phyloP scores from a whole-genome alignment of 192 early-diverging fungal genomes.

The Nowakowskiella sp. region DNA sequence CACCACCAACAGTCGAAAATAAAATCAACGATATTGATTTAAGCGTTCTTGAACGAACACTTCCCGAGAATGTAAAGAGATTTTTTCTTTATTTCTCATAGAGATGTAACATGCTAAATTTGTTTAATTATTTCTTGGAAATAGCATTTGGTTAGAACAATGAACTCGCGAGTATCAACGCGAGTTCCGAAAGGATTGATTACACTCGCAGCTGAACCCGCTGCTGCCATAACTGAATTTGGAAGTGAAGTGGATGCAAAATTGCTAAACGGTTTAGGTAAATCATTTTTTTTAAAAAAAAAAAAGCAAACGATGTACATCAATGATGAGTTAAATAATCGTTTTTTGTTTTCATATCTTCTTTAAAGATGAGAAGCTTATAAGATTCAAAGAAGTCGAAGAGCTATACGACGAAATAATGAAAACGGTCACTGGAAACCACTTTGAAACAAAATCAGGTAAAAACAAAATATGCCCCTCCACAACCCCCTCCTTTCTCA shows the following conservation, averaged over 20 bases:
- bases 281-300: not conserved
- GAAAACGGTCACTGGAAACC: slow-evolving; percentile 29
- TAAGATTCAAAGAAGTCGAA: slow-evolving; percentile 47
- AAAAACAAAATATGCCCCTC: no score
- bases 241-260: slow-evolving; percentile 20
- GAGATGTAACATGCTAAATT: no score
- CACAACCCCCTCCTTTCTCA: no score
- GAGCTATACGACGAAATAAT: slow-evolving; percentile 54
- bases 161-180: slow-evolving; percentile 27
- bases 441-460: slow-evolving; percentile 38
- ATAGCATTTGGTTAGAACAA: slow-evolving; percentile 19
- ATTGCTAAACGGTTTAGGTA: slow-evolving; percentile 21
- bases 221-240: slow-evolving; percentile 31
- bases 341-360: not conserved
- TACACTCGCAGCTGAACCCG: slow-evolving; percentile 31
- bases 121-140: no score
- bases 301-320: not conserved
- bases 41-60: no score
- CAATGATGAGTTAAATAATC: not conserved
- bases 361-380: slow-evolving; percentile 37
- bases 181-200: slow-evolving; percentile 41
- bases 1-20: no score
- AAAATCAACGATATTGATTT: no score
- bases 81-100: no score
- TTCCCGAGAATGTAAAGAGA: no score